Evolutionary conservation across 805 yeast species (phyloP).

Genomic region (Barnettozyma californica): DNA sequence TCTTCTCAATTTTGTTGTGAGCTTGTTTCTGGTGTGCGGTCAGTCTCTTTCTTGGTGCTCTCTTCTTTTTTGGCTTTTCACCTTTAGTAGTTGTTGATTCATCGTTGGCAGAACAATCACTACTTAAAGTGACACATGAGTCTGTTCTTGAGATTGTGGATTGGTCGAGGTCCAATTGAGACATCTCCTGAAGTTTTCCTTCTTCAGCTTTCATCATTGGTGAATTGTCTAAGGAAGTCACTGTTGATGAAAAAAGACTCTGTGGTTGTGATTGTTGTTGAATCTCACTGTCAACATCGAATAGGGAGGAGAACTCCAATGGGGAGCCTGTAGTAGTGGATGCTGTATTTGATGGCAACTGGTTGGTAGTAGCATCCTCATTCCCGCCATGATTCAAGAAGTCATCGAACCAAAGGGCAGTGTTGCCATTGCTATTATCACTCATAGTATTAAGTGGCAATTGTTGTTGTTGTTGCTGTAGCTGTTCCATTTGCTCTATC

Average conservation of each 20-base stretch:
- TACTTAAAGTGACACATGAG: slow-evolving; percentile 13
- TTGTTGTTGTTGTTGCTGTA: slow-evolving; percentile 10
- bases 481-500: slow-evolving; percentile 4
- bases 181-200: slow-evolving; percentile 4
- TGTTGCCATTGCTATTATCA: slow-evolving; percentile 10
- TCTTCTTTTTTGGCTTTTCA: slow-evolving; percentile 33
- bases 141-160: slow-evolving; percentile 9
- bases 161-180: slow-evolving; percentile 8
- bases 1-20: slow-evolving; percentile 67
- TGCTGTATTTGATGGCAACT: slow-evolving; percentile 3
- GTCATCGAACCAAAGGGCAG: slow-evolving; percentile 21
- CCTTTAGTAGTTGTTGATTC: slow-evolving; percentile 7
- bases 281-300: slow-evolving; percentile 15
- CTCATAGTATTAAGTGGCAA: slow-evolving; percentile 11
- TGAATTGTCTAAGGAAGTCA: slow-evolving; percentile 25
- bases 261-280: slow-evolving; percentile 10
- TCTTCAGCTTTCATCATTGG: slow-evolving; percentile 28
- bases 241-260: slow-evolving; percentile 22
- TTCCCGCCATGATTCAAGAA: slow-evolving; percentile 14
- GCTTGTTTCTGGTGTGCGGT: slow-evolving; percentile 61
- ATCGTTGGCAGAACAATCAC: slow-evolving; percentile 1
- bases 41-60: slow-evolving; percentile 50
- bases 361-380: neutral
- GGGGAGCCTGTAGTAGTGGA: slow-evolving; percentile 22
- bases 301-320: slow-evolving; percentile 24